Conservation (phyloP, 2,329 filamentous ascomycete species). For the Hypoxylon sp. region DNA sequence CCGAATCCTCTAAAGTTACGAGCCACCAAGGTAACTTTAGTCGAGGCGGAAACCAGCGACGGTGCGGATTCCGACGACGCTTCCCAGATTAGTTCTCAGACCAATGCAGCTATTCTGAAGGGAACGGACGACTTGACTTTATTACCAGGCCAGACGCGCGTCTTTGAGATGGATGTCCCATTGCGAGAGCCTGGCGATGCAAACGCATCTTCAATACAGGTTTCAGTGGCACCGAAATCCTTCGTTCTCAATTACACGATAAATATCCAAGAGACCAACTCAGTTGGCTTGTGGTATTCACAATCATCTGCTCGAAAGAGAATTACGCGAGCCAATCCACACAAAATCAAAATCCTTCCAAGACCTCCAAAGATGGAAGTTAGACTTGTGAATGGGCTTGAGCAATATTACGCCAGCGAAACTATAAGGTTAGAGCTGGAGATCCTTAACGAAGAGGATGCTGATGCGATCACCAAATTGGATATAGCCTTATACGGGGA, state of each 20-base stretch:
- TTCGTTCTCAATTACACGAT: conserved; percentile 78
- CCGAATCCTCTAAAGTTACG: conserved; percentile 29
- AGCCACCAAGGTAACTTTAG: conserved; percentile 41
- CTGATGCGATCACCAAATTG: conserved; percentile 77
- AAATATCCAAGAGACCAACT: conserved; percentile 60
- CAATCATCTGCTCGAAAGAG: conserved; percentile 59
- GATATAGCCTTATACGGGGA: conserved; percentile 76
- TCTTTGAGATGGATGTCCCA: conserved; percentile 78
- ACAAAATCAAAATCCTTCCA: conserved; percentile 79
- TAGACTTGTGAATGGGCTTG: conserved; percentile 68
- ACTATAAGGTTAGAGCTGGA: conserved; percentile 75
- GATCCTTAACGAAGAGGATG: conserved; percentile 85
- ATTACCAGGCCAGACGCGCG: conserved; percentile 73
- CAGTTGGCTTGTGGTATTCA: conserved; percentile 64
- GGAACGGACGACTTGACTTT: conserved; percentile 75
- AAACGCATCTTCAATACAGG: conserved; percentile 71
- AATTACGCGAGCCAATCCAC: conserved; percentile 62
- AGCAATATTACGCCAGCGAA: conserved; percentile 90
- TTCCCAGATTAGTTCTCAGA: conserved; percentile 46
- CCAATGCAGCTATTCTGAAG: conserved; percentile 56
- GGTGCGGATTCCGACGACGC: conserved; percentile 48
- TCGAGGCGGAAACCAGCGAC: conserved; percentile 46
- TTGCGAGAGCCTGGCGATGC: conserved; percentile 87
- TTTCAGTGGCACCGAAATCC: conserved; percentile 72
- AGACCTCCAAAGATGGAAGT: conserved; percentile 94